Conservation (phyloP, 345 rosid species). For the Rhizophora mangle region DNA sequence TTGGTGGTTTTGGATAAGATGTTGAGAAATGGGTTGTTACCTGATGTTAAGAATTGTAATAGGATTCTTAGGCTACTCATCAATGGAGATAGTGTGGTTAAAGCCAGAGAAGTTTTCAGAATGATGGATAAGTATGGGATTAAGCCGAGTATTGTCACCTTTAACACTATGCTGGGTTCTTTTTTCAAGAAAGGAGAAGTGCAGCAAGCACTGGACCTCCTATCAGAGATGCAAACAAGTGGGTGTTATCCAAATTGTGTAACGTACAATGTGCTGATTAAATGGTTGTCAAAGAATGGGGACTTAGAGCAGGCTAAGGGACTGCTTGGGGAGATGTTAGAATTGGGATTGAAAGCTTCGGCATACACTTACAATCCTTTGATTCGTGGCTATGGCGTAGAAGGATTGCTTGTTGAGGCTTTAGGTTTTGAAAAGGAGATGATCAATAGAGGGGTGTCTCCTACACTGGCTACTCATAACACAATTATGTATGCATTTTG, state of each 20-base stretch:
- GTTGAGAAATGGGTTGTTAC: conserved; percentile 49
- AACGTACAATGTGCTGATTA: conserved; percentile 60
- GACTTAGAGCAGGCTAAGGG: conserved; percentile 48
- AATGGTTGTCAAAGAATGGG: conserved; percentile 53
- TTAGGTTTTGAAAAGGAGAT: conserved; percentile 47
- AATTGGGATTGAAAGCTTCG: conserved; percentile 47
- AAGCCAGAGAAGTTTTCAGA: conserved; percentile 38
- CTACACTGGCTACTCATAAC: conserved; percentile 45
- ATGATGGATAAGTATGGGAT: conserved; percentile 53
- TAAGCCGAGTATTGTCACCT: conserved; percentile 47
- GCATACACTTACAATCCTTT: conserved; percentile 52
- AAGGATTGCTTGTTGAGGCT: conserved; percentile 54
- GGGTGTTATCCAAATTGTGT: conserved; percentile 37
- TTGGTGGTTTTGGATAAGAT: conserved; percentile 52
- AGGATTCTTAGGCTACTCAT: conserved; percentile 58
- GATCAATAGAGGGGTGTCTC: conserved; percentile 42
- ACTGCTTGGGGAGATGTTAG: conserved; percentile 47
- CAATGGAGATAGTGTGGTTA: conserved; percentile 31
- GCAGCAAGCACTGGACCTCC: conserved; percentile 42
- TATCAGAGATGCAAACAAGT: conserved; percentile 45
- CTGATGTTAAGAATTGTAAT: conserved; percentile 62
- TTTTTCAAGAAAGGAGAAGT: conserved; percentile 57
- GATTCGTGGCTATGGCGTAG: conserved; percentile 51
- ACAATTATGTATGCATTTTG: conserved; percentile 48
- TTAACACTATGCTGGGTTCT: conserved; percentile 58